Evolutionary conservation across 2,329 filamentous ascomycete species (phyloP).

Genomic region (Penicillium sp.): DNA sequence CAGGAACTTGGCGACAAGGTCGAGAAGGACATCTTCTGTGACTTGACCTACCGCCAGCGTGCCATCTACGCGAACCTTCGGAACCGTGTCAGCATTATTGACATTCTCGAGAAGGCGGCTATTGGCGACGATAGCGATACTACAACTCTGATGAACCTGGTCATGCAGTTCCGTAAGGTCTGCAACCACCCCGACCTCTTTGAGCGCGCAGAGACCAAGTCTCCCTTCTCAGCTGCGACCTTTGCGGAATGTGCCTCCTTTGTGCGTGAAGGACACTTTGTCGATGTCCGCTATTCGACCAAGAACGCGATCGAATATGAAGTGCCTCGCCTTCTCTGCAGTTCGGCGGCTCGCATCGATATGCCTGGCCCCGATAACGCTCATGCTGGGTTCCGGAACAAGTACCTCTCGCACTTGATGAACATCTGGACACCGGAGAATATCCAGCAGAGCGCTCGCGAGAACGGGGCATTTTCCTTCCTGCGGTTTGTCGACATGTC

Average conservation of each 20-base stretch:
- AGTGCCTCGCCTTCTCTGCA: conserved; percentile 75
- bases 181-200: conserved; percentile 98
- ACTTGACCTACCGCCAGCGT: conserved; percentile 91
- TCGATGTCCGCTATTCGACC: conserved; percentile 81
- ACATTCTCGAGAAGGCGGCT: conserved; percentile 94
- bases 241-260: conserved; percentile 97
- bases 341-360: conserved; percentile 71
- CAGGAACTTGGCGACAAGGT: conserved; percentile 99
- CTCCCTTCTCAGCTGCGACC: conserved; percentile 74
- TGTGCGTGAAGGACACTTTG: conserved; percentile 74
- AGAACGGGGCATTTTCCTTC: conserved; percentile 74
- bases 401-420: conserved; percentile 74
- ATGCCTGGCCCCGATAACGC: conserved; percentile 68
- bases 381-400: conserved; percentile 72
- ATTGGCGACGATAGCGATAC: conserved; percentile 92
- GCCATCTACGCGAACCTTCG: conserved; percentile 88
- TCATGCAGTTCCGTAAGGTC: conserved; percentile 99
- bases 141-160: conserved; percentile 95
- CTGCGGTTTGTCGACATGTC: conserved; percentile 80
- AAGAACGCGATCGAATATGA: conserved; percentile 80
- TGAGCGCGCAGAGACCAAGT: conserved; percentile 85
- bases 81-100: conserved; percentile 98
- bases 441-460: conserved; percentile 59
- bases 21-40: conserved; percentile 91
- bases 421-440: conserved; percentile 86